These are phyloP conservation scores for Acorus gramineus DNA, from an alignment of 106 monocot genomes.

Conservation along the genomic window DNA sequence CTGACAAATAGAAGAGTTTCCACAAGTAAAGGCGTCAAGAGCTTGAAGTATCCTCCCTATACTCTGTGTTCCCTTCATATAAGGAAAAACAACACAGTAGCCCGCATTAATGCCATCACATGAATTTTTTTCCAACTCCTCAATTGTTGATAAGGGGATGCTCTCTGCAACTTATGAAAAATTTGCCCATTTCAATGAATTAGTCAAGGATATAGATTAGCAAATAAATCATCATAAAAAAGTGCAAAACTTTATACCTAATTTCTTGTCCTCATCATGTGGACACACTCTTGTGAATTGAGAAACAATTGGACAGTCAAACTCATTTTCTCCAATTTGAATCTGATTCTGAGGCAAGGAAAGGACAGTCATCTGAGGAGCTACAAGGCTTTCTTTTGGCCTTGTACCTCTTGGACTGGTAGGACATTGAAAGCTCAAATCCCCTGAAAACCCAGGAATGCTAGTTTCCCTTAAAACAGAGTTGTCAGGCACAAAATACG, in stretches of 20 bases:
- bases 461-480: too few relatives aligned
- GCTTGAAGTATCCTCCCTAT: conserved; percentile 36
- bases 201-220: too few relatives aligned
- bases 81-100: conserved; percentile 30
- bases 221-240: too few relatives aligned
- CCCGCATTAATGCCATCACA: neutral
- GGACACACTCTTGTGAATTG: neutral
- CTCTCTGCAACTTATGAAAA: too few relatives aligned
- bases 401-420: neutral
- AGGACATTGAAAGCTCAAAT: neutral
- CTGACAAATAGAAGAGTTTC: conserved; percentile 9
- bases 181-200: too few relatives aligned
- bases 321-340: neutral
- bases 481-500: too few relatives aligned
- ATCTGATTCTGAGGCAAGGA: conserved; percentile 5
- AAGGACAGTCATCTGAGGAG: neutral
- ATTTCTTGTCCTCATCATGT: too few relatives aligned
- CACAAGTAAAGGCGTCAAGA: conserved; percentile 11
- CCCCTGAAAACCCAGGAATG: neutral
- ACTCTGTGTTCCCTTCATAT: conserved; percentile 23
- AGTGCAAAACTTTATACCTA: too few relatives aligned
- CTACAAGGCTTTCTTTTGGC: conserved; percentile 4
- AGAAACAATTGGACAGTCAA: neutral
- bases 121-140: too few relatives aligned
- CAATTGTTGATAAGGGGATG: too few relatives aligned